These are phyloP conservation scores for Friedmanniomyces endolithicus DNA, from an alignment of 495 filamentous ascomycete species.

Conservation along the genomic window DNA sequence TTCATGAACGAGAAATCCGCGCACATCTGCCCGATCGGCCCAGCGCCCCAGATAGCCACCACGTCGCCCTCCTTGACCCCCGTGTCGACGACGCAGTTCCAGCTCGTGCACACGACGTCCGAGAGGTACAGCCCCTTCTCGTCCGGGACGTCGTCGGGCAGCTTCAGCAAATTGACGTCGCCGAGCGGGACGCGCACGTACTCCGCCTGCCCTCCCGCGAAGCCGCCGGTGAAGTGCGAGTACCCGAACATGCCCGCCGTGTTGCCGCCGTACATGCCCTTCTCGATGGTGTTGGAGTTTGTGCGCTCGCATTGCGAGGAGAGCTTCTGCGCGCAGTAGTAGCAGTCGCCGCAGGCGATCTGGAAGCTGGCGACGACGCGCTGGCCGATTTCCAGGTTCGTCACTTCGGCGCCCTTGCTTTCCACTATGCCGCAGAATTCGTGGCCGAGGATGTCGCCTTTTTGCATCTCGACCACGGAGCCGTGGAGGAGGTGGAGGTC, in stretches of 20 bases:
- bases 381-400: slow-evolving; percentile 51
- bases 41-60: slow-evolving; percentile 75
- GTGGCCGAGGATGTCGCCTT: slow-evolving; percentile 82
- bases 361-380: slow-evolving; percentile 79
- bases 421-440: slow-evolving; percentile 81
- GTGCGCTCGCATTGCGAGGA: slow-evolving; percentile 70
- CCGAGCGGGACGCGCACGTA: slow-evolving; percentile 73
- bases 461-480: slow-evolving; percentile 55
- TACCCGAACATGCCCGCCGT: slow-evolving; percentile 68
- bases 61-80: slow-evolving; percentile 63
- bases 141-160: slow-evolving; percentile 72
- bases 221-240: slow-evolving; percentile 74
- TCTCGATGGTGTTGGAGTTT: slow-evolving; percentile 54
- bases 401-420: slow-evolving; percentile 49
- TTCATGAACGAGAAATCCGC: slow-evolving; percentile 59
- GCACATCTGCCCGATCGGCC: slow-evolving; percentile 68
- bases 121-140: slow-evolving; percentile 77
- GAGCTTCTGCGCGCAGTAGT: slow-evolving; percentile 63
- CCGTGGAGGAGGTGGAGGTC: slow-evolving; percentile 75
- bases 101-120: slow-evolving; percentile 67
- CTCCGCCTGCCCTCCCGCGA: slow-evolving; percentile 81
- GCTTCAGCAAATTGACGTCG: slow-evolving; percentile 69
- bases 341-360: slow-evolving; percentile 66
- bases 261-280: slow-evolving; percentile 49
- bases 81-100: slow-evolving; percentile 73